phyloP scores from a whole-genome alignment of 768 basidiomycete species.

The Russula earlei region DNA sequence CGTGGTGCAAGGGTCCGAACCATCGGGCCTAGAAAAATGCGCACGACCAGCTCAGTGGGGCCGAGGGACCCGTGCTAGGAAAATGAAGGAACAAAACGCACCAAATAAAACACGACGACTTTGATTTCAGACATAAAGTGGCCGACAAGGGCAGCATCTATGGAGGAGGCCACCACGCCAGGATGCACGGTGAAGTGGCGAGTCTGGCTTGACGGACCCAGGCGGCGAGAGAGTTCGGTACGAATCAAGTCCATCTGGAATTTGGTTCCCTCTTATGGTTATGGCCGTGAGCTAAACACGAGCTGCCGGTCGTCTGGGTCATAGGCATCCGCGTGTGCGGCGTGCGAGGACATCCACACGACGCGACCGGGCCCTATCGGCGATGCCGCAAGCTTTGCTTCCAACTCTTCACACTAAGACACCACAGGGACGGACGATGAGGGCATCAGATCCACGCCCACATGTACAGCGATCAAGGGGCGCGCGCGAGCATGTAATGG shows the following conservation, averaged over 20 bases:
- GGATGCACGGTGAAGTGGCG: slow-evolving; percentile 63
- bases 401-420: slow-evolving; percentile 58
- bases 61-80: too few relatives aligned
- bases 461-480: too few relatives aligned
- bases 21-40: slow-evolving; percentile 57
- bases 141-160: slow-evolving; percentile 39
- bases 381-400: slow-evolving; percentile 41
- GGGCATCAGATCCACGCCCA: too few relatives aligned
- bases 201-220: slow-evolving; percentile 25
- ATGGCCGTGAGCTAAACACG: slow-evolving; percentile 43
- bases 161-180: slow-evolving; percentile 58
- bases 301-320: slow-evolving; percentile 67
- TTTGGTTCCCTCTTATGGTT: slow-evolving; percentile 68
- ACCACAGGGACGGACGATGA: too few relatives aligned
- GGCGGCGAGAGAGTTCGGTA: slow-evolving; percentile 41
- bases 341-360: slow-evolving; percentile 73
- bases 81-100: slow-evolving; percentile 29
- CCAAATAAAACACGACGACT: slow-evolving; percentile 51
- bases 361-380: slow-evolving; percentile 44
- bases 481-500: too few relatives aligned
- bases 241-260: slow-evolving; percentile 69
- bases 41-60: too few relatives aligned
- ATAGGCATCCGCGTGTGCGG: slow-evolving; percentile 45
- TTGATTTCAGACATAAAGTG: slow-evolving; percentile 40
- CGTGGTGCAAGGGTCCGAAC: slow-evolving; percentile 57